Conservation (phyloP, 352 stramenopile genomes). For the Pythium aquatile region DNA sequence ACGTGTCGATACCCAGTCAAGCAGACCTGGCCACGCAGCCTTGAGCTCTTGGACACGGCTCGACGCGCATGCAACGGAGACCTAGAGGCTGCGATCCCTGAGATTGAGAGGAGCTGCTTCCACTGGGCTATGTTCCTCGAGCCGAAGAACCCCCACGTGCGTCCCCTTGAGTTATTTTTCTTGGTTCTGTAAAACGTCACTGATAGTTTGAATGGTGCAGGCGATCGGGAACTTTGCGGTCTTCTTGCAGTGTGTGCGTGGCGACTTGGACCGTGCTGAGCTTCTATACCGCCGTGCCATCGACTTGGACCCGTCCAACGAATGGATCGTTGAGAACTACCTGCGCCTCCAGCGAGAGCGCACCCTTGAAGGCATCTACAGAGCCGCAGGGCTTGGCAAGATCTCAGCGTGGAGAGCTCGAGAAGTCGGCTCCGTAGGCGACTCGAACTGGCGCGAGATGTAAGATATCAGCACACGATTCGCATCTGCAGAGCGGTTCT, state of each 20-base stretch:
- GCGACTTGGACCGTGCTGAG: conserved; percentile 66
- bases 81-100: conserved; percentile 23
- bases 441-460: conserved; percentile 43
- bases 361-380: conserved; percentile 48
- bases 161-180: not conserved
- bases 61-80: conserved; percentile 5
- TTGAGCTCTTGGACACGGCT: conserved; percentile 37
- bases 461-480: conserved; percentile 33
- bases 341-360: conserved; percentile 50
- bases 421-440: conserved; percentile 21
- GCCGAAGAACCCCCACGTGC: conserved; percentile 48
- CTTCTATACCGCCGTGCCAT: conserved; percentile 65
- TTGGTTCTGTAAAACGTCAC: not conserved
- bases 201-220: conserved; percentile 21
- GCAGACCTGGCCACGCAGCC: conserved; percentile 47
- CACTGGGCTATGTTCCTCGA: conserved; percentile 63
- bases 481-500: conserved; percentile 40
- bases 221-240: conserved; percentile 62
- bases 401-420: conserved; percentile 41
- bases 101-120: conserved; percentile 58
- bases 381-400: conserved; percentile 44
- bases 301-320: conserved; percentile 46
- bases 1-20: conserved; percentile 61
- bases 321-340: conserved; percentile 61
- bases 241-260: conserved; percentile 53